Evolutionary conservation across 2,329 filamentous ascomycete genomes (phyloP), one percentile per base, ranked within the genome.

Genomic region (Penicillium sp.): DNA sequence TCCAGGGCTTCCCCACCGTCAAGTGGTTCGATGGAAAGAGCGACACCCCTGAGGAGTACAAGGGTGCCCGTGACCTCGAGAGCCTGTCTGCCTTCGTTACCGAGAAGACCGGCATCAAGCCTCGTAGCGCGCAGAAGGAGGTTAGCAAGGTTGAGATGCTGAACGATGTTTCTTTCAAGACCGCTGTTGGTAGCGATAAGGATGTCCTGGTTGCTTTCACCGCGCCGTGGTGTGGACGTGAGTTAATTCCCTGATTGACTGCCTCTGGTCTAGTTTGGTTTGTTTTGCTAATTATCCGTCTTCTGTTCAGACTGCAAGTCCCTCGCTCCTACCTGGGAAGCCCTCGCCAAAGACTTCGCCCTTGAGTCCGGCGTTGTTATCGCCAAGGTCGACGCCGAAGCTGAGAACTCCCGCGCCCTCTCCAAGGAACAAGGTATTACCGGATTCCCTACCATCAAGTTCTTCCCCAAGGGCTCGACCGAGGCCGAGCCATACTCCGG

Each of bases 11-110:
- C 81, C 94, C 94, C 19, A 99, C 94, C 0, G 79, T 99, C 69
- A 99, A 99, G 78, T 99, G 85, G 83, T 99, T 99, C 69, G 92
- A 97, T 76, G 94, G 94, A 66, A 95, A 95, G 83, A 93, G 88
- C 73, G 86, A 91, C 57, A 87, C 84, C 69, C 92, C 93, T 0
- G 79, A 83, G 61, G 91, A 97, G 59, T 99, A 97, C 80, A 88
- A 84, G 58, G 88, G 90, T 57, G 91, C 90, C 31, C 85, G 94
- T 55, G 93, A 97, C 73, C 73, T 99, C 26, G 94, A 97, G 67
- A 90, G 88, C 73, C 78, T 99, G 77, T 82, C 81, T 50, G 81
- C 82, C 45, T 99, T 94, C 75, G 85, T 99, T 58, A 82, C 82
- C 6, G 88, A 96, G 69, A 96, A 97, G 86, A 92, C 90, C 9